Conservation (phyloP, 495 filamentous ascomycete species). For the Aspergillus sclerotioniger region DNA sequence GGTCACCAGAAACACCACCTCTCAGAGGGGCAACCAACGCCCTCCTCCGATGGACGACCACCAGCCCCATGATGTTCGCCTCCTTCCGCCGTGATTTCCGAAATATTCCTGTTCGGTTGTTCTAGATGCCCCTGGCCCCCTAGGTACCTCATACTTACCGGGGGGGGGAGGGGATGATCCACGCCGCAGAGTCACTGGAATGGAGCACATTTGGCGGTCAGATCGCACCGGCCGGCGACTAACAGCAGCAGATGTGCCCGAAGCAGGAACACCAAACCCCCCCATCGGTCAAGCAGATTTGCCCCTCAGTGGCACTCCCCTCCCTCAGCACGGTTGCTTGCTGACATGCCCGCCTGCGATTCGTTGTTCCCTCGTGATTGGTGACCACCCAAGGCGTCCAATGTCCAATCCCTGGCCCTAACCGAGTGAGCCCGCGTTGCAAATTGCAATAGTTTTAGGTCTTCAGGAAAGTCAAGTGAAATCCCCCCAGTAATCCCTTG, state of each 20-base stretch:
- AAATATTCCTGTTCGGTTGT: background rate
- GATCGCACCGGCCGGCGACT: constrained; percentile 25
- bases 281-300: constrained; percentile 17
- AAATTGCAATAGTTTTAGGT: no score
- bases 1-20: background rate
- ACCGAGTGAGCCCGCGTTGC: background rate
- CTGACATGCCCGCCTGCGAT: constrained; percentile 12
- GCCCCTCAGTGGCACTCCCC: constrained; percentile 17
- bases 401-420: background rate
- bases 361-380: constrained; percentile 19
- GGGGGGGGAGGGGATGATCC: constrained; percentile 9
- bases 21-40: background rate
- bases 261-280: constrained; percentile 23
- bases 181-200: constrained; percentile 12
- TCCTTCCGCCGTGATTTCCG: constrained; percentile 1
- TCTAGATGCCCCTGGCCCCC: background rate
- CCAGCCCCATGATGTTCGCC: background rate
- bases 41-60: background rate
- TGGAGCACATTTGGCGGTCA: constrained; percentile 26
- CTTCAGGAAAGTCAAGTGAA: background rate
- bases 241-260: constrained; percentile 31
- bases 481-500: background rate
- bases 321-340: constrained; percentile 5
- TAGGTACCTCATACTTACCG: background rate
- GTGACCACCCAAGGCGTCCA: constrained; percentile 1